These are phyloP conservation scores for Naganishia randhawae DNA, from an alignment of 768 basidiomycete genomes.

Conservation along the genomic window DNA sequence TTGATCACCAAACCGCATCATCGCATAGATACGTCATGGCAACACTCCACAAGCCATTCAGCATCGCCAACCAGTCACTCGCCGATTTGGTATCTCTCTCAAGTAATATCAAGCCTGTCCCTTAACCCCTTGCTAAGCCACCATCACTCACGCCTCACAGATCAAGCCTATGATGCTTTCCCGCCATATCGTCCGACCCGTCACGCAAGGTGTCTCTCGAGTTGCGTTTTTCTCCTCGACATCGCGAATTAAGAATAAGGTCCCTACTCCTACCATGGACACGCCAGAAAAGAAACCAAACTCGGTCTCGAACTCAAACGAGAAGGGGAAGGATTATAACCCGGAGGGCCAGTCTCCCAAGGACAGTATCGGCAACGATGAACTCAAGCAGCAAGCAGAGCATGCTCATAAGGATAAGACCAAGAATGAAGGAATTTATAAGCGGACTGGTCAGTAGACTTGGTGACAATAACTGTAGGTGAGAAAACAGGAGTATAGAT, in stretches of 20 bases:
- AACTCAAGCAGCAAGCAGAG: conserved; percentile 8
- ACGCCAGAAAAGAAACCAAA: conserved; percentile 27
- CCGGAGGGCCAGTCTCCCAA: conserved; percentile 2
- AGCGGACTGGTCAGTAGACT: conserved; percentile 12
- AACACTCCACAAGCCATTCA: neutral
- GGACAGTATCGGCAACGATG: neutral
- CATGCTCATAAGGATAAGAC: neutral
- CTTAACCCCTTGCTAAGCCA: neutral
- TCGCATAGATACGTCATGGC: too few species aligned
- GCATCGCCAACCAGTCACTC: neutral
- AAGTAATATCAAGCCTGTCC: neutral
- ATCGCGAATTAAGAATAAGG: conserved; percentile 4
- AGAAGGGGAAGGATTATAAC: neutral
- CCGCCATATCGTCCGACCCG: neutral
- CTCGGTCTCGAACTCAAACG: conserved; percentile 16
- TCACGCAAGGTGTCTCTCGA: conserved; percentile 4
- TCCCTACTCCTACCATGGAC: conserved; percentile 23
- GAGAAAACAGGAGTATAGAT: neutral
- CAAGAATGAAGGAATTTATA: conserved; percentile 17
- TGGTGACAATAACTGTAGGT: neutral
- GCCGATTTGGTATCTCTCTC: neutral
- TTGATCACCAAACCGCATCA: too few species aligned
- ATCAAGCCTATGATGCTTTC: conserved; percentile 14
- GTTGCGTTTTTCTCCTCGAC: neutral
- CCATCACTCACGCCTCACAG: neutral